Percentiles rank a stretch among this genome's conserved stretches.
phyloP scores from a whole-genome alignment of 2,329 filamentous ascomycete genomes.

The Cephalotrichum gorgonifer region DNA sequence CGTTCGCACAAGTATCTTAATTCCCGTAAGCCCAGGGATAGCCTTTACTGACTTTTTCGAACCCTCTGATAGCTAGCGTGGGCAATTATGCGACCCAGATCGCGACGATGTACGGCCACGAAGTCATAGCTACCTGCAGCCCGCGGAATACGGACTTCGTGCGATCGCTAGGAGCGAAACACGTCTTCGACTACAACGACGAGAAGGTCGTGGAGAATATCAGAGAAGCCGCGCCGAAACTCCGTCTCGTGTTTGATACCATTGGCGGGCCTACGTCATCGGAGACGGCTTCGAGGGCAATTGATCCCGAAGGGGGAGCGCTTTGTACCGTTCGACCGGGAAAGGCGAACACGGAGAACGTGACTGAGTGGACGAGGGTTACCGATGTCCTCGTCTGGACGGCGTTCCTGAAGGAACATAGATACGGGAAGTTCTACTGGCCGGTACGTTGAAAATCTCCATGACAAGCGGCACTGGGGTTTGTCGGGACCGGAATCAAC shows the following conservation, averaged over 20 bases:
- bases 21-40: background rate
- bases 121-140: constrained; percentile 24
- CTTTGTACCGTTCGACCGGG: constrained; percentile 31
- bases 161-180: constrained; percentile 30
- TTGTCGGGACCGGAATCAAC: no score
- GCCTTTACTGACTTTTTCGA: background rate
- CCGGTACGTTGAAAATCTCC: constrained; percentile 17
- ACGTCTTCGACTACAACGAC: constrained; percentile 32
- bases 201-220: constrained; percentile 25
- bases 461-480: background rate
- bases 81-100: constrained; percentile 25
- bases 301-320: constrained; percentile 15
- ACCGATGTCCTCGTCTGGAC: constrained; percentile 32
- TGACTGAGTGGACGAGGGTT: constrained; percentile 20
- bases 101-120: constrained; percentile 22
- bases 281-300: constrained; percentile 16
- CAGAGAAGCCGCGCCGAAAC: constrained; percentile 16
- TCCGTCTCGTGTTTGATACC: constrained; percentile 28
- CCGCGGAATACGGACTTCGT: constrained; percentile 27
- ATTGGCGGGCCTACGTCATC: constrained; percentile 28
- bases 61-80: constrained; percentile 19
- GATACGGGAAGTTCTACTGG: constrained; percentile 23
- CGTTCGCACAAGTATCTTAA: constrained; percentile 7
- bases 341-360: constrained; percentile 24
- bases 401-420: constrained; percentile 26